Conservation (phyloP, 78 protist genomes). For the Dictyostelium capitatum region DNA sequence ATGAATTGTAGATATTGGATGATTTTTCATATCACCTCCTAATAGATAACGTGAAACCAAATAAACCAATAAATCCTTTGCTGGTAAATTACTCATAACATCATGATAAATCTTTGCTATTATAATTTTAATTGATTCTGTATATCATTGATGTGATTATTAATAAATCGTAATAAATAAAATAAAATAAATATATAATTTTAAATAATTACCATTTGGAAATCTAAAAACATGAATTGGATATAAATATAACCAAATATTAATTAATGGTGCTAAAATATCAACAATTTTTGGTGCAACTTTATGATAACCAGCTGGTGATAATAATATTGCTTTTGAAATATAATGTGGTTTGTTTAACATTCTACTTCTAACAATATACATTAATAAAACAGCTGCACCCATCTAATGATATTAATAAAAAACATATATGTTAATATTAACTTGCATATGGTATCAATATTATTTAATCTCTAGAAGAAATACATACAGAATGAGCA, state of each 20-base stretch:
- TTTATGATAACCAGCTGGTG: conserved; percentile 79
- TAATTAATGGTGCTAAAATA: conserved; percentile 54
- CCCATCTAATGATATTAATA: conserved; percentile 36
- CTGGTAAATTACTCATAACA: conserved; percentile 64
- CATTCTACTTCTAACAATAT: conserved; percentile 52
- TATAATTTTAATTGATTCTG: conserved; percentile 16
- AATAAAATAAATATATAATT: not conserved
- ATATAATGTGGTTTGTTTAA: conserved; percentile 53
- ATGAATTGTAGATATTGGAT: conserved; percentile 65
- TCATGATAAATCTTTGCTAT: conserved; percentile 72
- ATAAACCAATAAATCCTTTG: conserved; percentile 48
- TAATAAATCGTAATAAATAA: not conserved
- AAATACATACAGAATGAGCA: conserved; percentile 56
- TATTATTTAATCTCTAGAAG: not conserved
- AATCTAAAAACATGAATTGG: conserved; percentile 70
- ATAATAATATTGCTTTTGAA: conserved; percentile 38
- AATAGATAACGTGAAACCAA: conserved; percentile 39
- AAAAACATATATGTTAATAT: no score
- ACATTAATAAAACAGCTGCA: conserved; percentile 67
- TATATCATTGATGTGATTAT: not conserved
- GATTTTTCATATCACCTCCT: conserved; percentile 71
- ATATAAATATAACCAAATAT: conserved; percentile 35
- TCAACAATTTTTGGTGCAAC: conserved; percentile 63
- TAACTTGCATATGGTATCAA: no score
- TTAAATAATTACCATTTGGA: conserved; percentile 13